These are phyloP conservation scores for Geranium rotundifolium DNA, from an alignment of 345 rosid species.

Conservation along the genomic window DNA sequence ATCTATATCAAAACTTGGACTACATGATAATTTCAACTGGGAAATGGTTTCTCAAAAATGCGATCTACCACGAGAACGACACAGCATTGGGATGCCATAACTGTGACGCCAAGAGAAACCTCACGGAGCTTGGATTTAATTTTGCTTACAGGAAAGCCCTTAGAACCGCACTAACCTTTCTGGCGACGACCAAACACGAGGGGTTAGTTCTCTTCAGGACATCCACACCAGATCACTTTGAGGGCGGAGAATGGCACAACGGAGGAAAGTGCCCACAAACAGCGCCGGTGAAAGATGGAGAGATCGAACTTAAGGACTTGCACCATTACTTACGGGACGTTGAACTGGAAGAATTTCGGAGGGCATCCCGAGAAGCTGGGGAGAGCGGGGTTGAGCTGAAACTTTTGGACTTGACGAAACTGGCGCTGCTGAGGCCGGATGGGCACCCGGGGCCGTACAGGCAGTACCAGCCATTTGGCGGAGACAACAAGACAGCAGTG, in stretches of 20 bases:
- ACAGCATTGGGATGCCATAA: conserved; percentile 61
- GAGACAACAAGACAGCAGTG: conserved; percentile 49
- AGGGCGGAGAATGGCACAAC: conserved; percentile 82
- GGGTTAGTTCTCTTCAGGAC: conserved; percentile 62
- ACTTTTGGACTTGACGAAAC: conserved; percentile 66
- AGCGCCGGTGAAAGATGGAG: conserved; percentile 58
- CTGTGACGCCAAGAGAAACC: conserved; percentile 53
- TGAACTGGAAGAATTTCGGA: conserved; percentile 50
- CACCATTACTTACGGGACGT: conserved; percentile 44
- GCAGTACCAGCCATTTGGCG: conserved; percentile 49
- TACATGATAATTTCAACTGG: conserved; percentile 78
- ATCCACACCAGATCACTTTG: conserved; percentile 88
- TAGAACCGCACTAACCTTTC: conserved; percentile 38
- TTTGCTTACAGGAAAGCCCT: conserved; percentile 65
- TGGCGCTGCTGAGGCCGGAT: conserved; percentile 59
- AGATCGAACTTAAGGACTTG: conserved; percentile 43
- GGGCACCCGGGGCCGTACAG: conserved; percentile 95
- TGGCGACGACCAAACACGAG: conserved; percentile 38
- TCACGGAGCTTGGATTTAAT: conserved; percentile 57
- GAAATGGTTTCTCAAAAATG: conserved; percentile 88
- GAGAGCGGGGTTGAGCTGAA: conserved; percentile 36
- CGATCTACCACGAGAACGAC: conserved; percentile 69
- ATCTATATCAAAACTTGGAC: conserved; percentile 28
- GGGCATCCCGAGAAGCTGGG: conserved; percentile 33
- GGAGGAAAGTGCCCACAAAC: conserved; percentile 63